phyloP scores from a whole-genome alignment of 2,329 filamentous ascomycete species.

The Fonsecaea multimorphosa region DNA sequence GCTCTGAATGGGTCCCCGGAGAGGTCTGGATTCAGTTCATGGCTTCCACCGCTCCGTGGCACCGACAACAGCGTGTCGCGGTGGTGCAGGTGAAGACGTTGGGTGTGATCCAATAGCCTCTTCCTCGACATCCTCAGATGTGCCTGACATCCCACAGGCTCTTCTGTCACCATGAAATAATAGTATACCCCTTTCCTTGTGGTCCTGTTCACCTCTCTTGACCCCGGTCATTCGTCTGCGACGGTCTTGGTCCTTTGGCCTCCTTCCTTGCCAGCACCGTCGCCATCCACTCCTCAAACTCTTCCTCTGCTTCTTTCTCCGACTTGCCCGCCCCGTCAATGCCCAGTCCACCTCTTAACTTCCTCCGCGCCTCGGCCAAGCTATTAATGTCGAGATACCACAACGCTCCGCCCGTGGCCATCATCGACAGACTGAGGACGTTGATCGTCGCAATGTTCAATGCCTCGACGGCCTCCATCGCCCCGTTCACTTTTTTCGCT shows the following conservation, averaged over 20 bases:
- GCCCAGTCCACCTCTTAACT: slow-evolving; percentile 63
- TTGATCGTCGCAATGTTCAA: slow-evolving; percentile 87
- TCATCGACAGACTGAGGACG: slow-evolving; percentile 75
- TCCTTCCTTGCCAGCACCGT: slow-evolving; percentile 57
- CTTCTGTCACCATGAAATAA: background rate
- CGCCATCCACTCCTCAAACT: slow-evolving; percentile 61
- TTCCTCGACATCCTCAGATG: background rate
- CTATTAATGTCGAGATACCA: slow-evolving; percentile 79
- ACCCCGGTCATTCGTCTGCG: slow-evolving; percentile 32
- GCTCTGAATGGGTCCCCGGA: background rate
- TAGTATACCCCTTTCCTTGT: background rate
- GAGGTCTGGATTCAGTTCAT: background rate
- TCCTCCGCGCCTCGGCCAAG: slow-evolving; percentile 68
- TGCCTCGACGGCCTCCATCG: slow-evolving; percentile 79
- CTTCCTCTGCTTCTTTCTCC: slow-evolving; percentile 58
- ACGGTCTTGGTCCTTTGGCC: slow-evolving; percentile 37
- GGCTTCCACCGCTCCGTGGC: background rate
- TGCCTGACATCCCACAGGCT: background rate
- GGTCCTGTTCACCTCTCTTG: slow-evolving; percentile 24
- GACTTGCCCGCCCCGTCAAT: slow-evolving; percentile 63
- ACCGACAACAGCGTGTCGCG: background rate
- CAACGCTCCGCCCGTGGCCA: slow-evolving; percentile 73
- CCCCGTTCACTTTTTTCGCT: slow-evolving; percentile 61
- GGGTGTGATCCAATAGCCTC: background rate
- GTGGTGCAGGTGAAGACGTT: background rate